Percentiles rank a stretch among this genome's conserved stretches.
phyloP scores from a whole-genome alignment of 2,329 filamentous ascomycete genomes.

The Tolypocladium pustulatum region DNA sequence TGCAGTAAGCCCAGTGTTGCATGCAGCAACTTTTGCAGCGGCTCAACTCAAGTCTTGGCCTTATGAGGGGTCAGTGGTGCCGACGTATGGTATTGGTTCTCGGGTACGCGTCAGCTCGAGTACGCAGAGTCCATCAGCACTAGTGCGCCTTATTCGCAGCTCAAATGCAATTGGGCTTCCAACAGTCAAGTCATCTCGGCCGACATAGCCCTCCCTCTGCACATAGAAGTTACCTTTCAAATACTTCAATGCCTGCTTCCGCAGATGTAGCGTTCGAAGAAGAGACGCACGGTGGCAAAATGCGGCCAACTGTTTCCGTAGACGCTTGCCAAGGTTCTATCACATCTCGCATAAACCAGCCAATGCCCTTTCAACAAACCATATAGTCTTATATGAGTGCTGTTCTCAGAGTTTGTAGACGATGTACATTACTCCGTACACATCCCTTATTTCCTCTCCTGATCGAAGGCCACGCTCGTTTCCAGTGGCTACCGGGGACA shows the following conservation, averaged over 20 bases:
- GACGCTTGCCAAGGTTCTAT: not conserved
- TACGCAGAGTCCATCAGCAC: not conserved
- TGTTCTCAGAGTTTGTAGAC: not conserved
- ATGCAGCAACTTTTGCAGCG: not conserved
- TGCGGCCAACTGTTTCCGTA: not conserved
- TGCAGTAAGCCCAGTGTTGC: not conserved
- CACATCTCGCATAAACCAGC: not conserved
- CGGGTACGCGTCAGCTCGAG: not conserved
- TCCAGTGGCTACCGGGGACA: too few species aligned
- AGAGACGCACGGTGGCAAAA: not conserved
- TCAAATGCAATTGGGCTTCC: not conserved
- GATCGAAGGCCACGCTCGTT: too few species aligned
- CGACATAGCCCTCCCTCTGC: too few species aligned
- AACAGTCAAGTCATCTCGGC: not conserved
- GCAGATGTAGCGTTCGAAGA: not conserved
- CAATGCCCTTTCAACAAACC: not conserved
- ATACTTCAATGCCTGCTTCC: not conserved
- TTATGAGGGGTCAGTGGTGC: not conserved
- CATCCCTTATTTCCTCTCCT: too few species aligned
- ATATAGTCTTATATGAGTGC: too few species aligned
- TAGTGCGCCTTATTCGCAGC: too few species aligned
- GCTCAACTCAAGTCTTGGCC: not conserved
- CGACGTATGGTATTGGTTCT: not conserved
- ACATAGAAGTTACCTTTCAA: not conserved
- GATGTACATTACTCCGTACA: not conserved